Base-by-base conservation (phyloP, 2,329 filamentous ascomycete genomes). In the Aspergillus nomiae region DNA sequence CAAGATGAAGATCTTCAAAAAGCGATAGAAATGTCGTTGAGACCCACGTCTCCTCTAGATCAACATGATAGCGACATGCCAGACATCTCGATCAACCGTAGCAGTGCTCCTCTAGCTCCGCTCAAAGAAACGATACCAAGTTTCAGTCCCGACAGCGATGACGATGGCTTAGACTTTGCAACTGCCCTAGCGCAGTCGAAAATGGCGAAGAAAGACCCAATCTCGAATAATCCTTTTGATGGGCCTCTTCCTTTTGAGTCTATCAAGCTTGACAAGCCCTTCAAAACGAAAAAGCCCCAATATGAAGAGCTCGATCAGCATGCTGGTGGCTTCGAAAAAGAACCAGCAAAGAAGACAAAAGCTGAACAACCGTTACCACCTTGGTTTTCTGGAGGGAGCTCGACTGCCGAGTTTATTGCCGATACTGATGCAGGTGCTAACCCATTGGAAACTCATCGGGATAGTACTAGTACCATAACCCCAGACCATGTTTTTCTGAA, bases 231-330 rank as follows among this genome's bases (percentile, higher is more conserved):
- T 69, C 83, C 87, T 3, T 91, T 96, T 72, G 87, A 87, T 67
- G 94, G 94, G 0, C 92, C 94, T 0, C 78, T 99, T 6, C 95
- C 95, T 0, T 99, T 99, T 72, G 93, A 97, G 69, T 94, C 85
- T 57, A 79, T 90, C 8, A 85, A 92, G 72, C 83, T 97, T 1
- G 88, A 90, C 51, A 89, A 86, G 58, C 89, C 86, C 2, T 85
- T 83, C 1, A 81, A 67, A 41, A 55, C 65, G 34, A 58, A 70
- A 14, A 55, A 68, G 38, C 41, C 75, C 81, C 16, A 82, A 80
- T 32, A 84, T 79, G 75, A 85, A 81, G 76, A 86, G 81, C 69
- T 83, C 80, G 80, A 81, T 81, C 71, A 83, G 77, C 67, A 80
- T 80, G 58, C 86, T 43, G 90, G 90, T 26, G 90, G 90, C 0